A percentile compares a stretch with the other conserved stretches of the same genome.
phyloP scores from a whole-genome alignment of 169 alveolate species.

The Plasmodium coatneyi region DNA sequence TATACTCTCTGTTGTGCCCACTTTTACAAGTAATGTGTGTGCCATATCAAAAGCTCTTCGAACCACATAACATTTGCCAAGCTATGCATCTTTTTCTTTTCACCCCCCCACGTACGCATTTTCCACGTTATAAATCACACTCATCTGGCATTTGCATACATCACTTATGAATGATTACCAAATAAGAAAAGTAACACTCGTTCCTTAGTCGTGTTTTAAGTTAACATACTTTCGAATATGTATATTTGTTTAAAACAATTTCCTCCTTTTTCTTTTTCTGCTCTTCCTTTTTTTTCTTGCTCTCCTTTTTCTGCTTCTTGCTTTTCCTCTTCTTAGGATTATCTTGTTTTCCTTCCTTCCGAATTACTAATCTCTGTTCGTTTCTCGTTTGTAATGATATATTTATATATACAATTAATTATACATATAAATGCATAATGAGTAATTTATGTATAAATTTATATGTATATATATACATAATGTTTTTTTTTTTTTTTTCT shows the following conservation, averaged over 20 bases:
- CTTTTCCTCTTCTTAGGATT: background rate
- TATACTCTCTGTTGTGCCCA: background rate
- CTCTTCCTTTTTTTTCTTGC: background rate
- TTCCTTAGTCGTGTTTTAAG: conserved; percentile 51
- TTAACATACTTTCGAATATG: conserved; percentile 68
- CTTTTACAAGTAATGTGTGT: background rate
- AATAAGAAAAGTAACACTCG: conserved; percentile 35
- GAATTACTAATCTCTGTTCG: background rate
- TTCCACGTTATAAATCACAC: background rate
- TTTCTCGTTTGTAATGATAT: conserved; percentile 16
- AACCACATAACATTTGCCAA: background rate
- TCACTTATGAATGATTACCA: conserved; percentile 31
- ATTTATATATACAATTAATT: background rate
- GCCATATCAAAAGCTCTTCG: background rate
- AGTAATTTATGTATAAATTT: conserved; percentile 2
- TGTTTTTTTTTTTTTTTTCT: background rate
- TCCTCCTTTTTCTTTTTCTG: background rate
- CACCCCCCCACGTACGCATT: background rate
- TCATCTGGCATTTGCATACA: conserved; percentile 1
- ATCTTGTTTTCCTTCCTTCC: background rate
- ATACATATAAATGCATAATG: background rate
- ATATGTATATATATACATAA: conserved; percentile 4
- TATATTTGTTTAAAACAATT: conserved; percentile 52
- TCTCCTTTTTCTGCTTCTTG: background rate
- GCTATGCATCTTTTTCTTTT: background rate